A percentile compares a stretch with the other conserved stretches of the same genome.
phyloP scores from a whole-genome alignment of 768 basidiomycete genomes.

The Cubamyces lactineus region DNA sequence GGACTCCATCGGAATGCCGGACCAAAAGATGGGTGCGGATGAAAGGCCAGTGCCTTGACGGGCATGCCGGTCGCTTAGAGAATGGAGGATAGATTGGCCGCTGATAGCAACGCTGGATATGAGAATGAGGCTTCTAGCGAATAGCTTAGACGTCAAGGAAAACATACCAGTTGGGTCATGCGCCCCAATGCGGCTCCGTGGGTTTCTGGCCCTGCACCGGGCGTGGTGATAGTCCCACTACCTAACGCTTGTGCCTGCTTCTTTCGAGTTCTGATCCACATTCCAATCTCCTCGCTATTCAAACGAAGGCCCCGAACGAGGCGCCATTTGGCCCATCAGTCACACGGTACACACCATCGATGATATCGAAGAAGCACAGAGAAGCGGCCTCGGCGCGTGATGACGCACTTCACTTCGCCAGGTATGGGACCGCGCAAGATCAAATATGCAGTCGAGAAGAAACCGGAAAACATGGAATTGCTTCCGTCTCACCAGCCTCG shows the following conservation, averaged over 20 bases:
- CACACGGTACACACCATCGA: neutral
- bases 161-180: conserved; percentile 3
- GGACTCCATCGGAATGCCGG: too few relatives aligned
- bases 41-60: neutral
- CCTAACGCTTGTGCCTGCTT: neutral
- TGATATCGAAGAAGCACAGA: neutral
- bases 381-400: neutral
- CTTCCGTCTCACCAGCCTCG: neutral
- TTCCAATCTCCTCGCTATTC: neutral
- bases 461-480: neutral
- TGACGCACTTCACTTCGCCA: neutral
- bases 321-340: neutral
- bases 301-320: neutral
- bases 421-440: neutral
- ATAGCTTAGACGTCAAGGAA: neutral
- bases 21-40: neutral
- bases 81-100: neutral
- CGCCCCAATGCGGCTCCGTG: neutral
- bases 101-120: neutral
- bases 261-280: neutral
- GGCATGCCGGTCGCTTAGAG: neutral
- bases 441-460: neutral
- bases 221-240: neutral
- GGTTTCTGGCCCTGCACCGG: neutral
- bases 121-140: neutral